Evolutionary conservation across 106 monocot species (phyloP).

Genomic region (Dendrobium nobile): DNA sequence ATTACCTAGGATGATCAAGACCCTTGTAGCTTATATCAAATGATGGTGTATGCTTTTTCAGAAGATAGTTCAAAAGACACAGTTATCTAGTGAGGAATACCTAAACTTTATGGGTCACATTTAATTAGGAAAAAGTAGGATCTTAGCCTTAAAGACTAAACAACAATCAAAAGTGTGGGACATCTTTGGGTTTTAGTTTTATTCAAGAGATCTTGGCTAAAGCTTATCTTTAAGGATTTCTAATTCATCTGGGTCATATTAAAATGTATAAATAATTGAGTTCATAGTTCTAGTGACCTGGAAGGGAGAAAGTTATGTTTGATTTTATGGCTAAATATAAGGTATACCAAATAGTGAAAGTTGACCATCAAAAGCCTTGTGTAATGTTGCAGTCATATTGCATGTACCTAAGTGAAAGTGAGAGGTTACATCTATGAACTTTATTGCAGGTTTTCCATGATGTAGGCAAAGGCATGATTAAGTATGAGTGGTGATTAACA

Average conservation of each 20-base stretch:
- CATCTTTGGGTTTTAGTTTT: too few species aligned
- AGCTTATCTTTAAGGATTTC: not conserved
- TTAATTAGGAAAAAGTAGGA: too few species aligned
- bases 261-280: not conserved
- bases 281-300: not conserved
- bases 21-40: not conserved
- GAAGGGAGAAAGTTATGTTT: not conserved
- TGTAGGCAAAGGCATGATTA: not conserved
- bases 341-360: not conserved
- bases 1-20: not conserved
- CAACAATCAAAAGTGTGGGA: too few species aligned
- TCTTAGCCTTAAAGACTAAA: too few species aligned
- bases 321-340: not conserved
- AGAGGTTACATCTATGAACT: not conserved
- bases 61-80: not conserved
- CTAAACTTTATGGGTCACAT: not conserved
- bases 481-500: not conserved
- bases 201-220: not conserved
- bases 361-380: not conserved
- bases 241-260: not conserved
- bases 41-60: not conserved
- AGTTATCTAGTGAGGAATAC: not conserved
- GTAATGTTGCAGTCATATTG: not conserved
- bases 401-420: not conserved
- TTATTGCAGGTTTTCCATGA: not conserved